Conservation (phyloP, 1,284 basidiomycete genomes). For the Malassezia obtusa region DNA sequence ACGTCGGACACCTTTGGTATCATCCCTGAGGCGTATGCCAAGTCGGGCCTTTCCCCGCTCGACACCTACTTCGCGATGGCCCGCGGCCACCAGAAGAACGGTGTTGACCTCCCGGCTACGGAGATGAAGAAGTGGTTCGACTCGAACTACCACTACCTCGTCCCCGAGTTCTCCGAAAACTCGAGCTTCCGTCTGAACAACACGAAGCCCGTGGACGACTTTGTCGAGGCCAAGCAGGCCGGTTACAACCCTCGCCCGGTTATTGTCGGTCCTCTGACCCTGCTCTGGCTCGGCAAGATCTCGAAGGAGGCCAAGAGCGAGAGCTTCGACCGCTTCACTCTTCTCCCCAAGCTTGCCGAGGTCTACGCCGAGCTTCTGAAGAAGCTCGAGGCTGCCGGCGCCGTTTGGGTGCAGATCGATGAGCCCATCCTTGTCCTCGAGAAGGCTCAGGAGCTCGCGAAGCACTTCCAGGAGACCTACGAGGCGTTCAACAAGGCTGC, state of each 20-base stretch:
- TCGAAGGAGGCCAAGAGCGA: slow-evolving; percentile 68
- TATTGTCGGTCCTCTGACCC: slow-evolving; percentile 88
- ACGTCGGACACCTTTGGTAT: slow-evolving; percentile 93
- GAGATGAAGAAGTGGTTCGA: slow-evolving; percentile 99
- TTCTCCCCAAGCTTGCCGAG: slow-evolving; percentile 80
- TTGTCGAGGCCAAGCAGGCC: slow-evolving; percentile 82
- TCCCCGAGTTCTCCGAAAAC: slow-evolving; percentile 84
- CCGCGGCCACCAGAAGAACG: slow-evolving; percentile 83
- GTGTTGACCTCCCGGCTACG: slow-evolving; percentile 89
- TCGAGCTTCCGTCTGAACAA: slow-evolving; percentile 93
- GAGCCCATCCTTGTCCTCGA: slow-evolving; percentile 95
- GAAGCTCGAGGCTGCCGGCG: slow-evolving; percentile 86
- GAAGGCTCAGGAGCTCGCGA: slow-evolving; percentile 66
- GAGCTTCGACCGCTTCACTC: slow-evolving; percentile 79
- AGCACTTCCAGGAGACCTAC: slow-evolving; percentile 74
- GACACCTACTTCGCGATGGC: slow-evolving; percentile 91
- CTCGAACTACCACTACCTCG: slow-evolving; percentile 99
- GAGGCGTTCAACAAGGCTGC: slow-evolving; percentile 69
- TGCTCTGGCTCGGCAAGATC: slow-evolving; percentile 85
- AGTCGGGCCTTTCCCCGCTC: slow-evolving; percentile 73
- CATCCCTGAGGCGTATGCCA: slow-evolving; percentile 86
- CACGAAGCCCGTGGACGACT: slow-evolving; percentile 82
- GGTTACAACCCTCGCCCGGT: slow-evolving; percentile 91
- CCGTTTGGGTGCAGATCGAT: slow-evolving; percentile 88
- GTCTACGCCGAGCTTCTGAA: slow-evolving; percentile 83